These are phyloP conservation scores for Alternaria tenuissima DNA, from an alignment of 2,329 filamentous ascomycete genomes.

Conservation along the genomic window DNA sequence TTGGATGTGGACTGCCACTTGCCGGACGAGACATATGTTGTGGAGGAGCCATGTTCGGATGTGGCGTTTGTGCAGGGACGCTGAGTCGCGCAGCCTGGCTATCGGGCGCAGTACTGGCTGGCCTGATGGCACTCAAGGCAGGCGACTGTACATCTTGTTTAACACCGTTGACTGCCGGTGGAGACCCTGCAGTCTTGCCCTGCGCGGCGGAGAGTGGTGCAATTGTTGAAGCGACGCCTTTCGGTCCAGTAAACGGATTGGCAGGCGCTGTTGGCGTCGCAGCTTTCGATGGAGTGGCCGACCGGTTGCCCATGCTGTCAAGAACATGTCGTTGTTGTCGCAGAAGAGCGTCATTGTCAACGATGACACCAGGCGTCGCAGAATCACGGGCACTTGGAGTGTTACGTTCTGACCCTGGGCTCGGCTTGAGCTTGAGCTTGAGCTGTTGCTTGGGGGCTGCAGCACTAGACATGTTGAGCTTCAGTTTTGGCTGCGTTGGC, in stretches of 20 bases:
- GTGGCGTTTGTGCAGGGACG: constrained; percentile 42
- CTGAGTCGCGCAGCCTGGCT: constrained; percentile 38
- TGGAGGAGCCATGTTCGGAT: constrained; percentile 52
- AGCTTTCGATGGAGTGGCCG: constrained; percentile 38
- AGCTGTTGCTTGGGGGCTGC: constrained; percentile 58
- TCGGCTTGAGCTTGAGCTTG: constrained; percentile 66
- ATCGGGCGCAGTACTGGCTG: constrained; percentile 48
- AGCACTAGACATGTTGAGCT: constrained; percentile 70
- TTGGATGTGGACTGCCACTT: constrained; percentile 56
- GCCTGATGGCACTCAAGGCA: constrained; percentile 50
- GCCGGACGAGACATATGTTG: constrained; percentile 43
- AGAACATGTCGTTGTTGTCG: constrained; percentile 62
- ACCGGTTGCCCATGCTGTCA: constrained; percentile 54
- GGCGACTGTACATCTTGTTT: constrained; percentile 56
- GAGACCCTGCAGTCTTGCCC: constrained; percentile 46
- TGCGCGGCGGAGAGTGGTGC: constrained; percentile 30
- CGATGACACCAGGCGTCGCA: constrained; percentile 58
- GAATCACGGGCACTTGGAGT: constrained; percentile 53
- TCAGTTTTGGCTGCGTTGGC: constrained; percentile 78
- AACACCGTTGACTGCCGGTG: constrained; percentile 44
- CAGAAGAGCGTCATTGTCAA: constrained; percentile 63
- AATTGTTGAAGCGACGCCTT: constrained; percentile 32
- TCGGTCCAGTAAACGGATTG: constrained; percentile 42
- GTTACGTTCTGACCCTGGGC: constrained; percentile 50
- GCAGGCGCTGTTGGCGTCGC: constrained; percentile 33